Evolutionary conservation across 768 basidiomycete genomes (phyloP).

Genomic region (Russula brevipes): DNA sequence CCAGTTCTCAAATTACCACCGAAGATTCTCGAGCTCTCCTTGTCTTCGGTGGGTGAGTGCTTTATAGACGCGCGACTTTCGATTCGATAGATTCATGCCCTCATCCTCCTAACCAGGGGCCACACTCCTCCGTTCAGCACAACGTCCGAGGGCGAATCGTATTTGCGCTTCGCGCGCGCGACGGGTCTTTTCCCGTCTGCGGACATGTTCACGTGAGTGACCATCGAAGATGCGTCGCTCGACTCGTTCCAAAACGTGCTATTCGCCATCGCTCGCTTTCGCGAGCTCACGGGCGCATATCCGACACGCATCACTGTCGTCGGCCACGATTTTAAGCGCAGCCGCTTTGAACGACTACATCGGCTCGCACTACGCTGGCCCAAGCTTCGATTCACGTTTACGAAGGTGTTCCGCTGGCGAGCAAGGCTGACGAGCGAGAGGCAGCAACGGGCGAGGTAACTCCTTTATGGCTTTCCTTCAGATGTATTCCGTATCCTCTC

Average conservation of each 20-base stretch:
- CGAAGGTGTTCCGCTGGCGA: constrained; percentile 68
- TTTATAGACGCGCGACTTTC: background rate
- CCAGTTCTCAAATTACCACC: constrained; percentile 17
- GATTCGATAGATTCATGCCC: too few relatives aligned
- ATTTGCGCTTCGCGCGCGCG: constrained; percentile 69
- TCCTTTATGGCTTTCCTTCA: constrained; percentile 13
- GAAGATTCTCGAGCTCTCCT: constrained; percentile 46
- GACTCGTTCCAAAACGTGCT: constrained; percentile 91
- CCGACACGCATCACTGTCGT: constrained; percentile 79
- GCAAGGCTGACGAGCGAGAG: constrained; percentile 37
- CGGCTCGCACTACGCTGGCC: constrained; percentile 78
- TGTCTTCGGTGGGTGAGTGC: constrained; percentile 83
- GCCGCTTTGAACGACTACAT: constrained; percentile 81
- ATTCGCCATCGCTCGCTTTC: constrained; percentile 87
- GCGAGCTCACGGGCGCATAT: constrained; percentile 71
- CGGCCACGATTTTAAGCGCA: constrained; percentile 86
- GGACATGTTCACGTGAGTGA: constrained; percentile 35
- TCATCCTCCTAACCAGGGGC: constrained; percentile 47
- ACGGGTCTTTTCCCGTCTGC: constrained; percentile 47
- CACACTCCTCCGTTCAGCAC: constrained; percentile 71
- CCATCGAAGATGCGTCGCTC: constrained; percentile 81
- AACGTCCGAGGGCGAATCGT: constrained; percentile 87
- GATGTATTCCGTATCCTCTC: constrained; percentile 10
- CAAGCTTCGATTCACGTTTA: constrained; percentile 57
- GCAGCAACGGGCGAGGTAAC: constrained; percentile 72